Evolutionary conservation across 2,329 filamentous ascomycete species (phyloP).

Genomic region (Cladosporium sp.): DNA sequence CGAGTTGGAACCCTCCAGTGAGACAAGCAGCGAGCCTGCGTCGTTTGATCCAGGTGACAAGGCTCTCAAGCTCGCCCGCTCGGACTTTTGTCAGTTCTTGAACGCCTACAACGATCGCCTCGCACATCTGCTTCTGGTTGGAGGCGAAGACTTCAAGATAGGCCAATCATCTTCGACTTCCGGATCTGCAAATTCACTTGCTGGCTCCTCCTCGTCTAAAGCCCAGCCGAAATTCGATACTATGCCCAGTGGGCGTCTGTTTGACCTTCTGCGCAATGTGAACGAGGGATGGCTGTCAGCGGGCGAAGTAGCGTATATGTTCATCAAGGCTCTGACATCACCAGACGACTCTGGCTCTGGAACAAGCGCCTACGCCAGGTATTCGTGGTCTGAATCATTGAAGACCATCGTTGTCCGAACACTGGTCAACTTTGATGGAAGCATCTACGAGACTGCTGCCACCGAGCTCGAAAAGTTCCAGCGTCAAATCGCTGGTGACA

Average conservation of each 20-base stretch:
- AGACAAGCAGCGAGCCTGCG: not conserved
- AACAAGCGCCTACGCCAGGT: slow-evolving; percentile 46
- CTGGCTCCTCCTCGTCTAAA: slow-evolving; percentile 15
- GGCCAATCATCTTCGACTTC: slow-evolving; percentile 8
- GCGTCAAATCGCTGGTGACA: not conserved
- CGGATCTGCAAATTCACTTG: slow-evolving; percentile 16
- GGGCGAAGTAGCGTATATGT: slow-evolving; percentile 45
- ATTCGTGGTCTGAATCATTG: slow-evolving; percentile 52
- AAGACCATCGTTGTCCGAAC: slow-evolving; percentile 53
- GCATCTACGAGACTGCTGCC: slow-evolving; percentile 37
- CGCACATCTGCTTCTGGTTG: slow-evolving; percentile 24
- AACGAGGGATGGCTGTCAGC: slow-evolving; percentile 46
- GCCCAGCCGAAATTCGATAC: slow-evolving; percentile 12
- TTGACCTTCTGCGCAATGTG: slow-evolving; percentile 39
- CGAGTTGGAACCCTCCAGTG: slow-evolving; percentile 20
- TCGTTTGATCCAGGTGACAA: not conserved
- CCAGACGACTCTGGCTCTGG: not conserved
- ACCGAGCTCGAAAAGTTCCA: slow-evolving; percentile 11
- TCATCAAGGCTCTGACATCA: slow-evolving; percentile 6
- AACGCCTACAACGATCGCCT: slow-evolving; percentile 26
- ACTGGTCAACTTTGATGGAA: slow-evolving; percentile 52
- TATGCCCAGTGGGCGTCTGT: slow-evolving; percentile 32
- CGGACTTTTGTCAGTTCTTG: slow-evolving; percentile 25
- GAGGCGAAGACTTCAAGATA: slow-evolving; percentile 25
- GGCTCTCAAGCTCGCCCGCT: slow-evolving; percentile 18